These are phyloP conservation scores for Sporothrix brasiliensis DNA, from an alignment of 2,329 filamentous ascomycete genomes.

Conservation along the genomic window DNA sequence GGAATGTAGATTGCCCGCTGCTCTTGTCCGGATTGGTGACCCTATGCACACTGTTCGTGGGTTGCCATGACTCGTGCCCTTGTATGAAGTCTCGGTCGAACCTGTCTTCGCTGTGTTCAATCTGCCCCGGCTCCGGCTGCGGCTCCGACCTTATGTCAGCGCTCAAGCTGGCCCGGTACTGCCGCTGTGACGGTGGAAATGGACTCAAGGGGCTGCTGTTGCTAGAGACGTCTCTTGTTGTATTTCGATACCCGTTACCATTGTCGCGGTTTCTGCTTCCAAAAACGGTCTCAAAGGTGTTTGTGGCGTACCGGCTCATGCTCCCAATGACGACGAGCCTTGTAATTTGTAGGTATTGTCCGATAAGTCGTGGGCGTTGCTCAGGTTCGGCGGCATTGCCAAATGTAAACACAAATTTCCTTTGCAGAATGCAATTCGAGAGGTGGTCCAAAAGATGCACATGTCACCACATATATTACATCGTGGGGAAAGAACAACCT, in stretches of 20 bases:
- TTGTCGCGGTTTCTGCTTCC: background rate
- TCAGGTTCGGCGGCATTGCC: background rate
- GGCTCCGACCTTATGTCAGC: background rate
- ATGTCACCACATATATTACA: background rate
- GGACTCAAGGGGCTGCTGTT: background rate
- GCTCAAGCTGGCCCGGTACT: background rate
- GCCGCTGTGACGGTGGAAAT: constrained; percentile 17
- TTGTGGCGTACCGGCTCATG: constrained; percentile 1
- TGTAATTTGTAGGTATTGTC: background rate
- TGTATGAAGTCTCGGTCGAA: too few relatives aligned
- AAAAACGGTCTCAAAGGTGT: background rate
- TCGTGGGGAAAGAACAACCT: background rate
- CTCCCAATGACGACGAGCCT: background rate
- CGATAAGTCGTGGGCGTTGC: background rate
- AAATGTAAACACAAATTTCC: background rate
- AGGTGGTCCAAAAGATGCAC: background rate
- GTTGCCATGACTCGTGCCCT: background rate
- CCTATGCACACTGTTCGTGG: too few relatives aligned
- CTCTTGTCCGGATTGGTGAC: background rate
- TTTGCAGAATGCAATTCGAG: too few relatives aligned
- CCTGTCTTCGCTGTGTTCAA: too few relatives aligned
- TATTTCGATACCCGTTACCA: background rate
- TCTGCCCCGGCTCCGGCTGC: background rate
- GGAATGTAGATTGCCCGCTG: background rate
- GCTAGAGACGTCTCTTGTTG: background rate